phyloP scores from a whole-genome alignment of 208 protist species.

The Wallacemonas sp. region DNA sequence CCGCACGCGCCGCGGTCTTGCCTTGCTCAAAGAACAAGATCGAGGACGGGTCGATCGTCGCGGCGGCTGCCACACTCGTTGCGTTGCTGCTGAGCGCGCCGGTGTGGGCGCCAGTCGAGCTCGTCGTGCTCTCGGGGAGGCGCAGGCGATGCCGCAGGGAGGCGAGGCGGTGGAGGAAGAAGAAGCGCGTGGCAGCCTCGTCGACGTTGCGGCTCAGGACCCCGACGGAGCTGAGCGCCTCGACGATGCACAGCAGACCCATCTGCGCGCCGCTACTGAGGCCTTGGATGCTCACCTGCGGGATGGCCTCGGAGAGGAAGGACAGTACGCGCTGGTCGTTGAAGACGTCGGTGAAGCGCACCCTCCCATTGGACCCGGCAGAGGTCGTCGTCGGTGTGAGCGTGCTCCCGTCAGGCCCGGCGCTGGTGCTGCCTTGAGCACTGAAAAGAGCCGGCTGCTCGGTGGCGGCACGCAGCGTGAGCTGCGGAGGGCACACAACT shows the following conservation, averaged over 20 bases:
- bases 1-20: constrained; percentile 40
- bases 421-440: too few relatives aligned
- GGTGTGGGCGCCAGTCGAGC: not conserved
- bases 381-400: too few relatives aligned
- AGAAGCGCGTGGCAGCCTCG: constrained; percentile 69
- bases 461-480: too few relatives aligned
- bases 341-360: constrained; percentile 21
- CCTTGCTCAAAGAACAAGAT: constrained; percentile 49
- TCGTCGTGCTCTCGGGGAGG: constrained; percentile 25
- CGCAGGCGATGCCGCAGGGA: constrained; percentile 59
- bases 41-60: constrained; percentile 27
- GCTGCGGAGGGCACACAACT: constrained; percentile 2
- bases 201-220: constrained; percentile 62
- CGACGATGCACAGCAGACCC: constrained; percentile 72
- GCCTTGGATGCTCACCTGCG: constrained; percentile 48
- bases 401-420: too few relatives aligned
- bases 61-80: constrained; percentile 2
- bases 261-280: constrained; percentile 61
- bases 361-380: too few relatives aligned
- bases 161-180: constrained; percentile 66
- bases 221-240: constrained; percentile 48
- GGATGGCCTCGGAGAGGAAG: constrained; percentile 50
- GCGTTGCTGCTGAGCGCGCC: too few relatives aligned
- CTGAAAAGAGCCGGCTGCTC: too few relatives aligned
- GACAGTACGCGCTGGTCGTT: constrained; percentile 27